Base-by-base conservation (phyloP, 345 rosid genomes). In the Bruguiera gymnorhiza region DNA sequence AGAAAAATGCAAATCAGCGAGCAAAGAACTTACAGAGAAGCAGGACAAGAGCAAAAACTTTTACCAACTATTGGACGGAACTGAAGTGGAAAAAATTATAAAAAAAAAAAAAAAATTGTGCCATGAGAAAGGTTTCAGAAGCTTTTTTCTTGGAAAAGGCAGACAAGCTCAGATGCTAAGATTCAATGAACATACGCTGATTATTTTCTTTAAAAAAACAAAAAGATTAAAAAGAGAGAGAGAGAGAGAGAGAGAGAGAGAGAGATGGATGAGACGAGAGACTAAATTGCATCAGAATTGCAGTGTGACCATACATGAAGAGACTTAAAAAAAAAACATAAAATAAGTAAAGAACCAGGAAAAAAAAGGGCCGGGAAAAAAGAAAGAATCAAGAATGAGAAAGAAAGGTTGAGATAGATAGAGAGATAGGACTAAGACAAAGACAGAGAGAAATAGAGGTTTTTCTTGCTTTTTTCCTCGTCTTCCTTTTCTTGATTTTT, bases 151-250 rank as follows among this genome's bases (percentile, higher is more conserved):
- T 23, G 29, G 18, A 57, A 65, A 79, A 67, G 69, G 37, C 19
- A 69, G 57, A 56, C 70, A 59, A 83, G 63, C 90, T 84, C 82
- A 79, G 27, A 72, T 60, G 82, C 78, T 82, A 89, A 87, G 96
- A 67, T 79, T 87, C 83, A 80, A 60, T 63, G 82, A 76, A 76
- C 52, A 64, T 55, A 18, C 16, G 50, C 50, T 13, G 50, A 43
- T 43, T 43, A 43, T 43, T 43, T 43, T 43, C 50, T 43, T 13
- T 11, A 43, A 43, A 10, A 11, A 39, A 39, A 2, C 2, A 11
- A 9, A 10, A 1, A 27, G 29, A 27, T 27, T 27, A 27, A 27
- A 27, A 1, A 27, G 29, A 27, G 2, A 27, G 29, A 27, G 6
- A 3, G 6, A 32, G 6, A 32, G 46, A 39, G 6, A 3, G 6